Conservation (phyloP, 257 asterid species). For the Perilla frutescens region DNA sequence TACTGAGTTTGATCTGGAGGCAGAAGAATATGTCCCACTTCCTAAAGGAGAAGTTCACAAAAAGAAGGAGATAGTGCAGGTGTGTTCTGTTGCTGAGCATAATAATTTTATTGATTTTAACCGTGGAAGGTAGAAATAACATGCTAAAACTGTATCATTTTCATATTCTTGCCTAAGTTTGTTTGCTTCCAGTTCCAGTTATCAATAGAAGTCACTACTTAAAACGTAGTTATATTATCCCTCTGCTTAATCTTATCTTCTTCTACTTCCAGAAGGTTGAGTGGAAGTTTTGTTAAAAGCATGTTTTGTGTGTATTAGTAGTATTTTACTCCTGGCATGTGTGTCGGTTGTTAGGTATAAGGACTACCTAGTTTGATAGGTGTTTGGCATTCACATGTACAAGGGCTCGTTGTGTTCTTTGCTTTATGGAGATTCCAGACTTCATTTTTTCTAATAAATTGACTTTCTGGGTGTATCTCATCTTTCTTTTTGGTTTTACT, state of each 20-base stretch:
- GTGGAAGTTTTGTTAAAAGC: too few species aligned
- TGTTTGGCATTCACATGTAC: too few species aligned
- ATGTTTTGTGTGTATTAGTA: background rate
- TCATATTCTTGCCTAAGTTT: conserved; percentile 13
- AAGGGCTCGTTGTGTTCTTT: too few species aligned
- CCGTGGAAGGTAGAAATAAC: background rate
- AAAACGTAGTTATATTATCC: background rate
- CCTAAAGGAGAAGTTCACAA: conserved; percentile 99
- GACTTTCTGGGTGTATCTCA: background rate
- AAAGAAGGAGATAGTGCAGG: conserved; percentile 98
- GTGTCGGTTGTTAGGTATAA: background rate
- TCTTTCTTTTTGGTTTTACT: background rate
- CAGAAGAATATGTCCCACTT: conserved; percentile 97
- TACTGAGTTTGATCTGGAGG: conserved; percentile 98
- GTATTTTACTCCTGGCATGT: background rate
- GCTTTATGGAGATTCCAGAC: background rate
- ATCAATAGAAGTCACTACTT: conserved; percentile 10
- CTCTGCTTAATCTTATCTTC: too few species aligned
- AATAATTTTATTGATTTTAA: conserved; percentile 2
- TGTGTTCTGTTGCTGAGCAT: conserved; percentile 32
- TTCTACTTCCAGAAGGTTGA: too few species aligned
- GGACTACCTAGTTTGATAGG: background rate
- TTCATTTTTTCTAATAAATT: background rate
- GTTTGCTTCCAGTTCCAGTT: conserved; percentile 15
- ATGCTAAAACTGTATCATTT: background rate